Base-by-base conservation (phyloP, 352 stramenopile species). In the Phytophthora kernoviae region DNA sequence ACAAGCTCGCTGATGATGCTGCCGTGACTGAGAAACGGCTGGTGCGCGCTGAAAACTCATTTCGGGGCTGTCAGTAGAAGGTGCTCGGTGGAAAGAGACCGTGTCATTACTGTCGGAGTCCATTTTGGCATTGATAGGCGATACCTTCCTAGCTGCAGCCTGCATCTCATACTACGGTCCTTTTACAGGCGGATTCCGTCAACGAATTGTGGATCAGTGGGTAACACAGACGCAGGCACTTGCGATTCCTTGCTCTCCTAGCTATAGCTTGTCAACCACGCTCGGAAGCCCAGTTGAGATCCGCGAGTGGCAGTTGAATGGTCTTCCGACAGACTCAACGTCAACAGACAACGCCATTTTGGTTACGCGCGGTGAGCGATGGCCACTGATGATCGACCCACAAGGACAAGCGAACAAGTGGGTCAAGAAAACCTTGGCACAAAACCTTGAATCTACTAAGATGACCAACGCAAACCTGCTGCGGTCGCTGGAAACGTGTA, bases 331-430 rank as follows among this genome's bases (percentile, higher is more conserved):
- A 1, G 94, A 98, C 47, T 77, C 77, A 2, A 96, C 97, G 21
- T 98, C 93, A 9, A 96, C 88, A 0, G 94, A 98, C 58, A 98
- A 97, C 27, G 94, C 90, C 7, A 97, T 98, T 33, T 65, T 98
- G 6, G 92, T 97, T 0, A 95, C 89, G 0, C 73, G 90, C 34
- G 90, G 91, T 18, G 79, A 96, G 55, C 84, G 94, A 0, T 98
- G 94, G 94, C 94, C 94, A 1, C 65, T 98, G 6, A 98, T 98
- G 91, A 98, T 98, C 53, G 93, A 98, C 26, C 93, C 93, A 4
- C 93, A 98, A 36, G 88, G 86, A 4, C 93, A 98, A 71, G 93
- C 92, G 4, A 98, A 97, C 75, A 93, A 96, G 54, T 98, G 93
- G 93, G 91, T 98, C 53, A 97, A 98, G 59, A 98, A 96, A 50